These are phyloP conservation scores for Globisporangium polare DNA, from an alignment of 352 stramenopile genomes.

Conservation along the genomic window DNA sequence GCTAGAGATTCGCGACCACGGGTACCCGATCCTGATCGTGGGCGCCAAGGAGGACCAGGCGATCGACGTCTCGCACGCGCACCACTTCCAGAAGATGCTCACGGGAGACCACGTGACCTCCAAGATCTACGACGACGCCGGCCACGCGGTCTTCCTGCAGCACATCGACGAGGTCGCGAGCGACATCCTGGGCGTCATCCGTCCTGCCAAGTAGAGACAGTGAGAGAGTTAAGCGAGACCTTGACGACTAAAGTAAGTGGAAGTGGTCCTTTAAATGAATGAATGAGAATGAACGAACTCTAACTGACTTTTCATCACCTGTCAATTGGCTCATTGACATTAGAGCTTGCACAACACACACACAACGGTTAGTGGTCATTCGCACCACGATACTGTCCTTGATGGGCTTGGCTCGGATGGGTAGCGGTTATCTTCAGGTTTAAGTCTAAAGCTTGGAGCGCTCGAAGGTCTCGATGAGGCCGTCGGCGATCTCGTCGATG, in stretches of 20 bases:
- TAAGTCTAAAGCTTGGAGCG: constrained; percentile 20
- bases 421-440: too few relatives aligned
- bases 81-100: constrained; percentile 31
- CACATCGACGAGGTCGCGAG: constrained; percentile 35
- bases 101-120: constrained; percentile 33
- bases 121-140: constrained; percentile 36
- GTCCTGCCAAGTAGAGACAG: background rate
- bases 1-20: constrained; percentile 29
- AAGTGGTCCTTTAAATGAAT: too few relatives aligned
- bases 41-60: constrained; percentile 27
- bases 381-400: too few relatives aligned
- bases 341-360: too few relatives aligned
- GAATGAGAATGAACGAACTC: too few relatives aligned
- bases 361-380: too few relatives aligned
- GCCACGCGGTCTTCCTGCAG: constrained; percentile 41
- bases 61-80: constrained; percentile 30
- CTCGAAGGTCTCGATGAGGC: constrained; percentile 24
- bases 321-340: too few relatives aligned
- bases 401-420: too few relatives aligned
- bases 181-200: constrained; percentile 18
- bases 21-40: constrained; percentile 43
- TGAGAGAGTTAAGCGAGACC: too few relatives aligned
- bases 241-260: too few relatives aligned
- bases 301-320: too few relatives aligned
- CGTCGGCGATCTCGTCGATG: constrained; percentile 30